These are phyloP conservation scores for Borealophlyctis nickersoniae DNA, from an alignment of 192 early-diverging fungal species.

Conservation along the genomic window DNA sequence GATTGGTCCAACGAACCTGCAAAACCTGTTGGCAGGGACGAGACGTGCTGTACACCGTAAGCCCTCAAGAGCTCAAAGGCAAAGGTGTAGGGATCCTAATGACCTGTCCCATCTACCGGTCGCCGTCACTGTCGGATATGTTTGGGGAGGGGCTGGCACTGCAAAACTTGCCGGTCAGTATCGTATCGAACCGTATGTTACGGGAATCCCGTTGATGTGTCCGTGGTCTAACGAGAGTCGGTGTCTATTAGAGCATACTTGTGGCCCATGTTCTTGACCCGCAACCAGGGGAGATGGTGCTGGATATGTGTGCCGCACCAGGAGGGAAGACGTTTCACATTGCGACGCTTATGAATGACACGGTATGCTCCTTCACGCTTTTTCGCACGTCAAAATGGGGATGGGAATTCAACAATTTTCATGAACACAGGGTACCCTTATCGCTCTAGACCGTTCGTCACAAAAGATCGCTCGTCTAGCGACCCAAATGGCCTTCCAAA, in stretches of 20 bases:
- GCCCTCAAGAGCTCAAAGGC: slow-evolving; percentile 8
- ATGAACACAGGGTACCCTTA: slow-evolving; percentile 16
- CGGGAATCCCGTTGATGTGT: too few species aligned
- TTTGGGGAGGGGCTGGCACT: slow-evolving; percentile 4
- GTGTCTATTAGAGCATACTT: slow-evolving; percentile 15
- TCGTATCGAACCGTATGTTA: too few species aligned
- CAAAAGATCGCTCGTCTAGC: slow-evolving; percentile 12
- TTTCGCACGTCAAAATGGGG: not conserved
- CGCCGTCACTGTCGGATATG: slow-evolving; percentile 13
- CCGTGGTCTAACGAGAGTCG: too few species aligned
- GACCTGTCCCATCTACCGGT: slow-evolving; percentile 12
- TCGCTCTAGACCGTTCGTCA: slow-evolving; percentile 18
- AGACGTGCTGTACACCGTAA: slow-evolving; percentile 9
- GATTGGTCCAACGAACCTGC: not conserved
- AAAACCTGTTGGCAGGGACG: not conserved
- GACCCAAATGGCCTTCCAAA: not conserved
- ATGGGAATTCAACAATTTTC: not conserved
- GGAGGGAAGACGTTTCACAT: slow-evolving; percentile 23
- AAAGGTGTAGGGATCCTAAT: slow-evolving; percentile 11
- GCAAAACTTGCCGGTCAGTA: slow-evolving; percentile 16
- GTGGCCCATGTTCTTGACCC: slow-evolving; percentile 12
- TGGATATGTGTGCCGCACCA: slow-evolving; percentile 26
- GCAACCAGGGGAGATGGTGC: slow-evolving; percentile 13
- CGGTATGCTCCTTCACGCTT: slow-evolving; percentile 2
- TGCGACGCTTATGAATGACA: slow-evolving; percentile 9